Base-by-base conservation (phyloP, 106 monocot species). In the Dioscorea dumetorum region DNA sequence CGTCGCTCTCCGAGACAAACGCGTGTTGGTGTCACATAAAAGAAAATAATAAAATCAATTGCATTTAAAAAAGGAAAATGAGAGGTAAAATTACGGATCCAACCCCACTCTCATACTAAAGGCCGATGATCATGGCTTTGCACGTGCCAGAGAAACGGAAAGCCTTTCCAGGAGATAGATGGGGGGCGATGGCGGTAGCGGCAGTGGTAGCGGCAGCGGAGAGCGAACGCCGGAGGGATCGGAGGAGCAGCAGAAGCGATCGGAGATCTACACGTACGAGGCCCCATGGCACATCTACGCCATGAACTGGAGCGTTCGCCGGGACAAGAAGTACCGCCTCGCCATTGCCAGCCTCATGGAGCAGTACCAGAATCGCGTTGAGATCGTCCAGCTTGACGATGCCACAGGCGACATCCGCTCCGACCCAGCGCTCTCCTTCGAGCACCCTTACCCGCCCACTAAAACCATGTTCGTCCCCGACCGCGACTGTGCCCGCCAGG, bases 211-310 rank as follows among this genome's bases (percentile, higher is more conserved):
- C 52, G 87, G 68, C 0, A 79, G 69, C 1, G 51, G 72, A 8
- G 78, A 70, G n/a, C 76, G 68, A 6, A 78, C 78, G 34, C 85
- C 88, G 56, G 88, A 86, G 41, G 41, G 41, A 5, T 41, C 41
- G 41, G 41, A 41, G 41, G 41, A 41, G 60, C 85, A 91, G 74
- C 91, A 88, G 80, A 86, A 87, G 86, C 79, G 97, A n/a, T 92
- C 97, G 62, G 97, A 97, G 91, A 97, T 97, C 87, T 97, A 97
- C 89, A 97, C 97, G 0, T 97, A 97, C 82, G 97, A 97, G 78
- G 97, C 89, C 8, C 84, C 86, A 1, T 95, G 95, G 95, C 95
- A 88, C 78, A 84, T 95, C 89, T 97, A 97, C 84, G 86, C 86
- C 33, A 97, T 97, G 97, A 97, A 97, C 84, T 97, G 92, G 97